A percentile compares a stretch with the other conserved stretches of the same genome.
Conservation (phyloP, 306 rosid species). For the Pyrus communis region DNA sequence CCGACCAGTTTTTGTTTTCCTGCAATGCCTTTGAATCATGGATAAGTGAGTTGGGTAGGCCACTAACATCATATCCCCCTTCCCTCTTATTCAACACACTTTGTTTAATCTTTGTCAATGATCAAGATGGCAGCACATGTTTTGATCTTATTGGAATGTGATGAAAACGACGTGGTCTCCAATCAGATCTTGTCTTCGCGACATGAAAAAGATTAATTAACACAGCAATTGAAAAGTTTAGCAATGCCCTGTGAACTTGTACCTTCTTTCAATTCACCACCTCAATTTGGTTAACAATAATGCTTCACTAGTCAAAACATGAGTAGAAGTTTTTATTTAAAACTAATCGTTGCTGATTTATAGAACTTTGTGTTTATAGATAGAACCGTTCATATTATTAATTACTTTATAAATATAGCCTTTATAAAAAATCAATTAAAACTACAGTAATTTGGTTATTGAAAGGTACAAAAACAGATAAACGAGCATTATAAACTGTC, state of each 20-base stretch:
- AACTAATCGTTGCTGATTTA: no score
- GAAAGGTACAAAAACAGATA: no score
- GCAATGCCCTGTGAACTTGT: background rate
- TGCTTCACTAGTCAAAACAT: no score
- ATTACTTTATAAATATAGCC: no score
- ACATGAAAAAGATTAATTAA: background rate
- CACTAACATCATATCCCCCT: background rate
- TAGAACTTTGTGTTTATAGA: no score
- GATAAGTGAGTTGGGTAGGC: conserved; percentile 2
- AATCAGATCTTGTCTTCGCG: background rate
- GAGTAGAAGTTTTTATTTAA: no score
- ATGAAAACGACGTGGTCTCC: background rate
- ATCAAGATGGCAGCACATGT: background rate
- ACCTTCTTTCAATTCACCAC: background rate
- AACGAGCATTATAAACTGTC: no score
- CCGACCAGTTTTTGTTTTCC: background rate
- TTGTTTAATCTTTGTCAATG: background rate
- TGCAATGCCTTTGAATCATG: background rate
- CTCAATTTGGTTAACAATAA: no score
- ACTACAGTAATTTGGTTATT: no score
- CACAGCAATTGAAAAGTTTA: background rate
- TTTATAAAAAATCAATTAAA: no score
- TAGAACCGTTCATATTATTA: no score
- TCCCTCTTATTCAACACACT: background rate
- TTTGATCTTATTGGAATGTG: background rate